Base-by-base conservation (phyloP, 148 eudicot species). In the Amaranthus hypochondriacus region DNA sequence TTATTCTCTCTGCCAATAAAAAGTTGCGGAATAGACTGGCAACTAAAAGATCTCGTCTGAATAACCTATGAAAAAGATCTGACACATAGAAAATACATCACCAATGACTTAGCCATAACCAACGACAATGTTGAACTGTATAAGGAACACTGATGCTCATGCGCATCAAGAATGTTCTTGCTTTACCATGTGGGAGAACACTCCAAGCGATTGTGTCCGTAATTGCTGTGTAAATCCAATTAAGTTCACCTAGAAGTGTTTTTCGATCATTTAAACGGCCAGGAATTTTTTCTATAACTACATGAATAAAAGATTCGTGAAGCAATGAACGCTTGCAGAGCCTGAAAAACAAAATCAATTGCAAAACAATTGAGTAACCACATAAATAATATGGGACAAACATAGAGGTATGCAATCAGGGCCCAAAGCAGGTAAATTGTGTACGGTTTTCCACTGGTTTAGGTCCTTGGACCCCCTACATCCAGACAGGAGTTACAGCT, bases 201-300 rank as follows among this genome's bases (percentile, higher is more conserved):
- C 92, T 92, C 99, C 99, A 95, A 66, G 99, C 99, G 85, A 95
- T 92, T 75, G 99, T 95, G 81, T 95, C 97, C 3, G 99, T 95
- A 48, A 95, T 91, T 47, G 99, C 97, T 6, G 96, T 89, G 73
- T 92, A 95, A 78, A 95, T 95, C 99, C 99, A 95, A 76, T 95
- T 95, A 72, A 95, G 84, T 83, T 95, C 99, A 78, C 99, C 99
- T 50, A 95, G 89, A 82, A 87, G 99, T 74, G 99, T 95, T 81
- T 90, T 92, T 14, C 99, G 85, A 76, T 95, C 99, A 78, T 92
- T 95, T 79, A 89, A 96, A 59, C 92, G 92, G 68, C 99, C 97
- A 76, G 99, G 99, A 81, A 95, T 95, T 77, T 69, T 89, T 77
- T 92, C 96, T 70, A 90, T 90, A 64, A 95, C 89, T 50, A 96